Base-by-base conservation (phyloP, 1,284 basidiomycete species). In the Leccinum subspadiceum region DNA sequence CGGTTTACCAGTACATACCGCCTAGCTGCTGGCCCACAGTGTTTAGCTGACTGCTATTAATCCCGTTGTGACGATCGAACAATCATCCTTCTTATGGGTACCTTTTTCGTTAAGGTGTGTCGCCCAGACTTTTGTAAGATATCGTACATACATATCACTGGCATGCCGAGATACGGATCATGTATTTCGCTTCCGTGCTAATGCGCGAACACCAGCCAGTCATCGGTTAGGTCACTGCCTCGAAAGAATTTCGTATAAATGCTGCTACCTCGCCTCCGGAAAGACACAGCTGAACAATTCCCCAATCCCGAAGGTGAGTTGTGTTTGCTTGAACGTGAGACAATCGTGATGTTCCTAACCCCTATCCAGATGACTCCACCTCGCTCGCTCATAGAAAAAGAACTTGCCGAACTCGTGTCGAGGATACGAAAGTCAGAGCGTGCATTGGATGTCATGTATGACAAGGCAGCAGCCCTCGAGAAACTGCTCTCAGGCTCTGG, bases 351-450 rank as follows among this genome's bases (percentile, higher is more conserved):
- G 20, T 53, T 39, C 20, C 55, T 17, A 52, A 24, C 7, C 2
- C 8, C 4, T 24, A 49, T 7, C 22, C 29, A 67, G 69, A 60
- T 64, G 56, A 51, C 35, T 31, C 62, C 57, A 58, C 26, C 56
- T 24, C 37, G 26, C 29, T 56, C 60, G 7, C 2, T 41, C 22
- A 53, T 57, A n/a, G 62, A 70, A 50, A 54, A 54, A 54, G 69
- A 65, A 56, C 50, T 60, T 48, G 35, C 60, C 0, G 53, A 51
- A 10, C 64, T 70, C 24, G 55, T 64, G 66, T 65, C 66, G 37
- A 59, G 53, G 50, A 70, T 72, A 62, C 60, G 59, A 53, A 61
- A 67, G 51, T 62, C 70, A 46, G 66, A 73, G 37, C 58, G 49
- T 41, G 48, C 64, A 20, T 56, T 70, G 56, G 54, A 61, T 48